Evolutionary conservation across 805 yeast species (phyloP), one percentile per base, ranked within the genome.

Genomic region (Pichia eremophila): DNA sequence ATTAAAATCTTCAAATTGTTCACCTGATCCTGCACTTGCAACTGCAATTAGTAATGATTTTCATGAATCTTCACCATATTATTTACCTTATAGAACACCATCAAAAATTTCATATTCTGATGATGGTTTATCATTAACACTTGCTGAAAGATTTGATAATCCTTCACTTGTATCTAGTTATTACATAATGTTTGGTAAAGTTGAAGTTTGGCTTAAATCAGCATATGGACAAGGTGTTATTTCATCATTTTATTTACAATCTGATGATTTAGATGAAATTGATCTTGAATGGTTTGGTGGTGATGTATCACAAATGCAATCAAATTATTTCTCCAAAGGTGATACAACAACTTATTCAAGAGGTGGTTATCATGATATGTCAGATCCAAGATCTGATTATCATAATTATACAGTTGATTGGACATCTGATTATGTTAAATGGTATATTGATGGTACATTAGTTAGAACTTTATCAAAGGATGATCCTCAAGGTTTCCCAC

Each of bases 231-330:
- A 64, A 18, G 96, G 96, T 52, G 73, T 90, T 39, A 78, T 88
- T 14, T 83, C 96, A 0, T 81, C 93, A 2, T 78, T 89, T 55
- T 86, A 82, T 54, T 71, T 89, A 46, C 95, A 87, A 60, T 69
- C 75, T 57, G 96, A 90, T 62, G 95, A 84, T 58, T 70, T 83
- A 53, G 97, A 90, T 65, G 97, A 90, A 66, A 79, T 90, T 42
- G 97, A 90, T 66, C 60, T 85, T 43, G 96, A 90, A 64, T 84
- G 93, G 81, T 71, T 85, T 41, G 96, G 96, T 18, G 80, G 85
- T 43, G 95, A 89, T 60, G 70, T 71, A 27, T 72, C 77, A 39
- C 82, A 86, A 61, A 78, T 84, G 56, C 95, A 86, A 66, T 72
- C 89, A 27, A 85, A 85, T 62, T 90, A 66, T 64, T 89, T 87